Evolutionary conservation across 495 filamentous ascomycete genomes (phyloP), one percentile per base, ranked within the genome.

Genomic region (Penicillium steckii): DNA sequence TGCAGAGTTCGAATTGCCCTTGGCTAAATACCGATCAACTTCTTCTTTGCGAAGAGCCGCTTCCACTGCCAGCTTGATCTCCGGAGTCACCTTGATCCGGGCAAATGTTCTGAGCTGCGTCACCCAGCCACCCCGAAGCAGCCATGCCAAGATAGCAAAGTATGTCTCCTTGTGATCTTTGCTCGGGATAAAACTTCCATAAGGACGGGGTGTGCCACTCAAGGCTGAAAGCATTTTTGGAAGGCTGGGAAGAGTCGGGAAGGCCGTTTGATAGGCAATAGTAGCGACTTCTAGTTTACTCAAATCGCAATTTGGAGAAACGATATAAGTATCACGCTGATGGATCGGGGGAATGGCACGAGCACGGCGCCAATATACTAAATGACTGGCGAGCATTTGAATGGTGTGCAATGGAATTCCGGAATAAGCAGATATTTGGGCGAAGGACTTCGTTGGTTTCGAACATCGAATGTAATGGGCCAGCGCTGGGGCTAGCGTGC

Each of bases 351-450:
- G 89, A 50, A 98, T 95, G 24, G 92, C 86, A 30, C 93, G 87
- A 29, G 92, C 94, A 44, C 90, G 85, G 25, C 94, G 82, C 91
- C 91, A 97, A 72, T 93, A 95, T 35, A 97, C 90, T 44, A 98
- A 84, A 69, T 97, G 93, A 40, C 88, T 85, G 9, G 91, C 90
- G 43, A 95, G 83, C 61, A 87, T 81, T 50, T 91, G 88, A 53
- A 97, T 87, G 29, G 94, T 88, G 4, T 80, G 72, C 6, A 94
- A 79, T 2, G 88, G 80, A 29, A 97, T 86, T 7, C 82, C 77
- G 37, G 88, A 85, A 30, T 76, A 79, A 19, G 84, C 81, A 18
- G 87, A 87, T 18, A 95, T 86, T 64, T 94, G 89, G 18, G 86
- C 74, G 68, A 92, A 91, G 7, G 90, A 95, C 56, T 94, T 84